Evolutionary conservation across 768 basidiomycete species (phyloP), one percentile per base, ranked within the genome.

Genomic region (Lyophyllum semitale): DNA sequence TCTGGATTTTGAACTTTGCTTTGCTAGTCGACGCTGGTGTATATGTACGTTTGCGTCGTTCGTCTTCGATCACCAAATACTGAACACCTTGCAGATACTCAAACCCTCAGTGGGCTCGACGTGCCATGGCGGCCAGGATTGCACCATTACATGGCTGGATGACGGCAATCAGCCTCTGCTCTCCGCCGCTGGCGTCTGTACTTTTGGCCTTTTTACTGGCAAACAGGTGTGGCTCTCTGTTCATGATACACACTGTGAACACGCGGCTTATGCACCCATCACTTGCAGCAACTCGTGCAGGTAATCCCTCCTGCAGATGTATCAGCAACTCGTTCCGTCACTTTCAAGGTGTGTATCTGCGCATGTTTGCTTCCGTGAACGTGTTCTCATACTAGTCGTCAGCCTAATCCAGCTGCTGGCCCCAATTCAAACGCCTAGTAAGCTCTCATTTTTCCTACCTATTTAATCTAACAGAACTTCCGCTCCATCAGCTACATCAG

Each of bases 131-230:
- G 84, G 83, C 11, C 67, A 82, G 58, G 57, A 77, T 6, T 88
- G 85, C 68, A 68, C 65, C 0, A 76, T 90, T 7, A 53, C 73
- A 42, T 91, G 88, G 88, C 55, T 82, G 1, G 89, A 92, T 51
- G 74, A 91, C 57, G 88, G 88, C 17, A 35, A 56, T 9, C 33
- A 52, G 1, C 89, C 89, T 3, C 66, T 82, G 17, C 58, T 79
- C n/a, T 38, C 71, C 6, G 54, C 63, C 30, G 78, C 90, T 45
- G 87, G 87, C 3, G 65, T 79, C 0, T 77, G 80, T 48, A 69
- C 71, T 2, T 77, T 87, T 49, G 85, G 74, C 1, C 68, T 92
- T 29, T 91, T 81, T 58, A 77, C 76, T n/a, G 84, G 84, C 8
- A 64, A 78, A 8, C 65, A 74, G 70, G 87, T 85, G 54, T 46